Conservation (phyloP, 352 stramenopile species). For the Phytophthora citrophthora region DNA sequence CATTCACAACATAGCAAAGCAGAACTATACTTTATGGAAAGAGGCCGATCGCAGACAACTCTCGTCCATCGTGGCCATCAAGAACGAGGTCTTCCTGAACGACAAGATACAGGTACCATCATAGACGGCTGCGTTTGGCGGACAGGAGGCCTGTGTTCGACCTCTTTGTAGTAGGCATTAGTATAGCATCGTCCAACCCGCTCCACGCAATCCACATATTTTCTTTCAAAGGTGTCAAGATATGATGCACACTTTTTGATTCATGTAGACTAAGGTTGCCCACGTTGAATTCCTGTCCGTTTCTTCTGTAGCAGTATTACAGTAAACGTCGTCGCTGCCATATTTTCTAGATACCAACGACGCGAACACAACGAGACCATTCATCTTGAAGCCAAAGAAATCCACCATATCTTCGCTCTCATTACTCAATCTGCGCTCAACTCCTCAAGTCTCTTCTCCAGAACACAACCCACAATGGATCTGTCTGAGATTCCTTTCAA, state of each 20-base stretch:
- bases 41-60: slow-evolving; percentile 79
- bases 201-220: slow-evolving; percentile 37
- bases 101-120: slow-evolving; percentile 63
- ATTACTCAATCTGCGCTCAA: slow-evolving; percentile 14
- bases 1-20: slow-evolving; percentile 82
- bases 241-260: not conserved
- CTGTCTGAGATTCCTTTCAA: slow-evolving; percentile 39
- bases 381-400: not conserved
- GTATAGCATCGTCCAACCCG: slow-evolving; percentile 34
- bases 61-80: slow-evolving; percentile 83
- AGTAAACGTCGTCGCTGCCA: not conserved
- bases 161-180: slow-evolving; percentile 40
- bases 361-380: not conserved
- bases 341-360: not conserved
- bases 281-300: too few relatives aligned
- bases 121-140: slow-evolving; percentile 33
- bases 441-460: not conserved
- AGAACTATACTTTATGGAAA: slow-evolving; percentile 89
- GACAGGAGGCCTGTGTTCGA: slow-evolving; percentile 31
- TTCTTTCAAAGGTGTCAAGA: slow-evolving; percentile 25
- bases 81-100: slow-evolving; percentile 80
- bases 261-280: too few relatives aligned
- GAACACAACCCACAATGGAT: slow-evolving; percentile 25
- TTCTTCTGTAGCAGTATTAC: too few relatives aligned
- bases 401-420: not conserved